These are phyloP conservation scores for Mycena alexandri DNA, from an alignment of 768 basidiomycete species.

Conservation along the genomic window DNA sequence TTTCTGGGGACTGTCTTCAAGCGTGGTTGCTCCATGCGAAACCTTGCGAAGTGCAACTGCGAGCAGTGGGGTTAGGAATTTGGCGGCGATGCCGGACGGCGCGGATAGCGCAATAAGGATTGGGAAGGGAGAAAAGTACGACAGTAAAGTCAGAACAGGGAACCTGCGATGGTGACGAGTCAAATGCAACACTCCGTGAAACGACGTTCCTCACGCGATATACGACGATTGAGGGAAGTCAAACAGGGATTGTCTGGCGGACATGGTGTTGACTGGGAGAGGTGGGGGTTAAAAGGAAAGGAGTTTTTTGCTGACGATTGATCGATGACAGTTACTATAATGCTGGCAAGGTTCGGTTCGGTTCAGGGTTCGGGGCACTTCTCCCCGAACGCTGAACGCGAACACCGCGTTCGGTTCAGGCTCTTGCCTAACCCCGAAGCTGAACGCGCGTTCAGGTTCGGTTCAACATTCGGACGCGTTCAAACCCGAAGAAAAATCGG, in stretches of 20 bases:
- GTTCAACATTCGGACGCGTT: too few species aligned
- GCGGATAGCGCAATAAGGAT: slow-evolving; percentile 4
- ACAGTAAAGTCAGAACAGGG: not conserved
- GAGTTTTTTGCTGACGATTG: too few species aligned
- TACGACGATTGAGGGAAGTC: slow-evolving; percentile 16
- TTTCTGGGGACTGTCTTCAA: slow-evolving; percentile 7
- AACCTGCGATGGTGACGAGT: slow-evolving; percentile 5
- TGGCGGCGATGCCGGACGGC: slow-evolving; percentile 15
- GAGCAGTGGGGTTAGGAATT: slow-evolving; percentile 5
- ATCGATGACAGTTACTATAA: too few species aligned
- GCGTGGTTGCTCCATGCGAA: slow-evolving; percentile 6
- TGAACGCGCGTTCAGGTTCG: too few species aligned
- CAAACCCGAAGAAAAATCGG: too few species aligned
- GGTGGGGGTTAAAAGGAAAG: too few species aligned
- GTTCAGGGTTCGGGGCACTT: too few species aligned
- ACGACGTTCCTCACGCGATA: not conserved
- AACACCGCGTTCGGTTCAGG: too few species aligned
- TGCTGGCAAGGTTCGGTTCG: too few species aligned
- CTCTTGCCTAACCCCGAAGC: too few species aligned
- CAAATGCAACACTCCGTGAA: not conserved
- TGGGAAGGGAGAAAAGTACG: not conserved
- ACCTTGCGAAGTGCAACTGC: slow-evolving; percentile 1
- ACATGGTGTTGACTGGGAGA: too few species aligned
- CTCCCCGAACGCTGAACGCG: too few species aligned
- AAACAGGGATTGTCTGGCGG: not conserved